phyloP scores from a whole-genome alignment of 1,284 basidiomycete genomes.

The Melampsora americana region DNA sequence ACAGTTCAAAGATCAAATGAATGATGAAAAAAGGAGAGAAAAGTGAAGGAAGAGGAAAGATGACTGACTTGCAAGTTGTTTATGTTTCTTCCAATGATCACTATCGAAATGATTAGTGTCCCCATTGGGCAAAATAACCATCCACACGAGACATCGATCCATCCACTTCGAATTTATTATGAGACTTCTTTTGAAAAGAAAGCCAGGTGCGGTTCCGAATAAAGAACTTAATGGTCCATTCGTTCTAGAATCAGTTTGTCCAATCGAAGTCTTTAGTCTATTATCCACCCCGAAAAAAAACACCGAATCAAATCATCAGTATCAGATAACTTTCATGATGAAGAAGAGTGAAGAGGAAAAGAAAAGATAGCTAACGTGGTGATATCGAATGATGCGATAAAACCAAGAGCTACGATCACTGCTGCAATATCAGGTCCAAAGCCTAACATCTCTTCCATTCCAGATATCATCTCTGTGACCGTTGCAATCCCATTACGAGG shows the following conservation, averaged over 20 bases:
- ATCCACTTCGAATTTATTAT: conserved; percentile 2
- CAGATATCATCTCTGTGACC: no score
- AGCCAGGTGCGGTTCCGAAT: neutral
- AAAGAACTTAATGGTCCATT: neutral
- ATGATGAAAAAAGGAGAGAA: neutral
- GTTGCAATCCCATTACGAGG: no score
- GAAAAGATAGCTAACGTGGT: no score
- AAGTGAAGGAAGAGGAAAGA: neutral
- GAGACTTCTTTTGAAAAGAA: neutral
- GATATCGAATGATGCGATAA: no score
- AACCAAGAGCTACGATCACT: no score
- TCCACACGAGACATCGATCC: neutral
- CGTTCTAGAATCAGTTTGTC: neutral
- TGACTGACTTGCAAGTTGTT: neutral
- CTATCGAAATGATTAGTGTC: neutral
- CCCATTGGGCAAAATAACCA: neutral
- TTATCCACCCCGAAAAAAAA: neutral
- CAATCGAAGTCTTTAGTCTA: neutral
- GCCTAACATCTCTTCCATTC: no score
- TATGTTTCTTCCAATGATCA: conserved; percentile 8
- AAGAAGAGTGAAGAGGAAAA: no score
- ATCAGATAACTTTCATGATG: no score
- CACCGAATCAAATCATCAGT: no score
- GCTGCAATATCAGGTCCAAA: no score
- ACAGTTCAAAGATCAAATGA: neutral